Evolutionary conservation across 2,329 filamentous ascomycete species (phyloP).

Genomic region (Calonectria pteridis): DNA sequence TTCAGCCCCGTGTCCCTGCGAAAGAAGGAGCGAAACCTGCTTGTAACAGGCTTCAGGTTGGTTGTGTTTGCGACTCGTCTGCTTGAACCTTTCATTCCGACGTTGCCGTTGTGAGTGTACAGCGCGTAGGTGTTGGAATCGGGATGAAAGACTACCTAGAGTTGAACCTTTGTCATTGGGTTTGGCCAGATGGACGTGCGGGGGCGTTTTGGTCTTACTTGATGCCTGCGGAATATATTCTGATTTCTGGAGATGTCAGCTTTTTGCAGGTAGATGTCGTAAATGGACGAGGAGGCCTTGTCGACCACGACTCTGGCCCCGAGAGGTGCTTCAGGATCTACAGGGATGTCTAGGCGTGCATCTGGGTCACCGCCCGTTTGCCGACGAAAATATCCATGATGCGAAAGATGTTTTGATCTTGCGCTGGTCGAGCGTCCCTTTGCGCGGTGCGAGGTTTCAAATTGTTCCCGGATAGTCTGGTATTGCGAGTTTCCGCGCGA

Average conservation of each 20-base stretch:
- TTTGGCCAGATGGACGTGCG: too few species aligned
- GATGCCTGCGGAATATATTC: neutral
- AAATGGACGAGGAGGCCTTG: neutral
- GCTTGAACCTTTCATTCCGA: neutral
- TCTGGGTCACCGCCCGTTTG: neutral
- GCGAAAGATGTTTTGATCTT: neutral
- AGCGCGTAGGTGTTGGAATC: neutral
- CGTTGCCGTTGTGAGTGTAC: neutral
- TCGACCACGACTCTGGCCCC: neutral
- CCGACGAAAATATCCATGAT: neutral
- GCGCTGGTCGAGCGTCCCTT: neutral
- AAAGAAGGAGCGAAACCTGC: neutral
- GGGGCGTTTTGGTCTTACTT: neutral
- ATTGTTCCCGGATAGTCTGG: neutral
- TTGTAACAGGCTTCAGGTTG: neutral
- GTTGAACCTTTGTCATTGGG: neutral
- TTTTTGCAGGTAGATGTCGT: neutral
- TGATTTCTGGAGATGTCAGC: neutral
- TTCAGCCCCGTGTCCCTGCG: neutral
- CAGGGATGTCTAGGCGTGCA: neutral
- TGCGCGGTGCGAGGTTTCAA: neutral
- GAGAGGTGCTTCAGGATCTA: neutral
- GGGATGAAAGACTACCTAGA: neutral
- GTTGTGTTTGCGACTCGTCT: neutral
- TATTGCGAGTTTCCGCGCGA: neutral